phyloP scores from a whole-genome alignment of 208 protist species.

The Trypanosoma brucei region DNA sequence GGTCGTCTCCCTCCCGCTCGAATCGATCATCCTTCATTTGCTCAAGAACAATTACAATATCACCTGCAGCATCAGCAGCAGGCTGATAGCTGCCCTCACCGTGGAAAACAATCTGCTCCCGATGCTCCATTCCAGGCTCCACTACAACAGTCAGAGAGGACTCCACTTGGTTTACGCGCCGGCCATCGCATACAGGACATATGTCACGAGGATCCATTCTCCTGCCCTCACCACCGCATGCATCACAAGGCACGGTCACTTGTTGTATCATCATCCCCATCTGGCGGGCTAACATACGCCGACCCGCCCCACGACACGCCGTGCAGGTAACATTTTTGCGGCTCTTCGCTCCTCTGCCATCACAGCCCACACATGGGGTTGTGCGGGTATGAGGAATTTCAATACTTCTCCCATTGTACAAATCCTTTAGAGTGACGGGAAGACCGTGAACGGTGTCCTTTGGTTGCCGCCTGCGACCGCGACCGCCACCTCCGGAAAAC shows the following conservation, averaged over 20 bases:
- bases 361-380: slow-evolving; percentile 59
- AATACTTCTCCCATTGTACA: slow-evolving; percentile 78
- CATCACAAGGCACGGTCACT: slow-evolving; percentile 79
- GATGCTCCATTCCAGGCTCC: slow-evolving; percentile 56
- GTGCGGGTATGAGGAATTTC: slow-evolving; percentile 33
- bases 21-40: slow-evolving; percentile 92
- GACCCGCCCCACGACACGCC: slow-evolving; percentile 89
- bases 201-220: slow-evolving; percentile 80
- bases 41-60: slow-evolving; percentile 94
- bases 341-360: slow-evolving; percentile 47
- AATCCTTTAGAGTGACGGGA: slow-evolving; percentile 62
- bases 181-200: slow-evolving; percentile 90
- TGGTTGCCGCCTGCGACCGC: slow-evolving; percentile 12
- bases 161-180: slow-evolving; percentile 77
- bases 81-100: slow-evolving; percentile 49
- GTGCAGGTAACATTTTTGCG: slow-evolving; percentile 47
- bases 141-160: slow-evolving; percentile 52
- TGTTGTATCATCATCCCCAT: slow-evolving; percentile 96
- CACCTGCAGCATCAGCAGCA: slow-evolving; percentile 57
- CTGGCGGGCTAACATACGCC: slow-evolving; percentile 85
- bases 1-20: slow-evolving; percentile 84
- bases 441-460: slow-evolving; percentile 30
- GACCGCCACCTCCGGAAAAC: slow-evolving; percentile 12
- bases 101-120: slow-evolving; percentile 40
- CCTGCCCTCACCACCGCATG: slow-evolving; percentile 88